phyloP scores from a whole-genome alignment of 2,329 filamentous ascomycete species.

The Colletotrichum acutatum region DNA sequence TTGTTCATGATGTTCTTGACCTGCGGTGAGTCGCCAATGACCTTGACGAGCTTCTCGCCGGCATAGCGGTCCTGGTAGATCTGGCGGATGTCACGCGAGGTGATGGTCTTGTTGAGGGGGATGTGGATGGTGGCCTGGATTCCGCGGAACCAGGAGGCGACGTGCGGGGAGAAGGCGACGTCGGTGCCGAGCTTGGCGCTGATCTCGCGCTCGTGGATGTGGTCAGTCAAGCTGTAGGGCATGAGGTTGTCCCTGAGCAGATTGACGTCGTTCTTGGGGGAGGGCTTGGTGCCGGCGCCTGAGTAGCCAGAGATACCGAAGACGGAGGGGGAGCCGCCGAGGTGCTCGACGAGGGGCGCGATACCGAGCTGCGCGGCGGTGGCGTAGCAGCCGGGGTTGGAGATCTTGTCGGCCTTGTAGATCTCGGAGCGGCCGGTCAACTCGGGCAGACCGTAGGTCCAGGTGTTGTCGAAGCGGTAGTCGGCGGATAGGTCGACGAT shows the following conservation, averaged over 20 bases:
- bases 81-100: conserved; percentile 89
- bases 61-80: conserved; percentile 97
- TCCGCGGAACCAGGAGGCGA: conserved; percentile 96
- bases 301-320: conserved; percentile 96
- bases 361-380: conserved; percentile 93
- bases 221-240: conserved; percentile 90
- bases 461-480: conserved; percentile 86
- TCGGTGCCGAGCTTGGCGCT: conserved; percentile 77
- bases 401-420: conserved; percentile 81
- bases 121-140: conserved; percentile 94
- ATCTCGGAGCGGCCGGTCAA: conserved; percentile 82
- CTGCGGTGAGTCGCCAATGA: conserved; percentile 84
- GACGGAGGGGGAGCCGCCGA: conserved; percentile 82
- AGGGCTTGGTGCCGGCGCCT: conserved; percentile 93
- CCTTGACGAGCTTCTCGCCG: conserved; percentile 93
- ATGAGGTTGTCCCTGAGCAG: conserved; percentile 88
- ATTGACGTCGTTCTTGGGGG: conserved; percentile 90
- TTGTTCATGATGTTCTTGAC: conserved; percentile 87
- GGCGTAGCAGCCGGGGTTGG: conserved; percentile 95
- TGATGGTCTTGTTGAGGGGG: conserved; percentile 87
- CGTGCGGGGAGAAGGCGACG: conserved; percentile 91
- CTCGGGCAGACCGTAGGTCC: conserved; percentile 94
- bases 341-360: conserved; percentile 79
- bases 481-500: conserved; percentile 97
- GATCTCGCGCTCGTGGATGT: conserved; percentile 96